Evolutionary conservation across 2,329 filamentous ascomycete genomes (phyloP).

Genomic region (Ceratocystis alfenasii): DNA sequence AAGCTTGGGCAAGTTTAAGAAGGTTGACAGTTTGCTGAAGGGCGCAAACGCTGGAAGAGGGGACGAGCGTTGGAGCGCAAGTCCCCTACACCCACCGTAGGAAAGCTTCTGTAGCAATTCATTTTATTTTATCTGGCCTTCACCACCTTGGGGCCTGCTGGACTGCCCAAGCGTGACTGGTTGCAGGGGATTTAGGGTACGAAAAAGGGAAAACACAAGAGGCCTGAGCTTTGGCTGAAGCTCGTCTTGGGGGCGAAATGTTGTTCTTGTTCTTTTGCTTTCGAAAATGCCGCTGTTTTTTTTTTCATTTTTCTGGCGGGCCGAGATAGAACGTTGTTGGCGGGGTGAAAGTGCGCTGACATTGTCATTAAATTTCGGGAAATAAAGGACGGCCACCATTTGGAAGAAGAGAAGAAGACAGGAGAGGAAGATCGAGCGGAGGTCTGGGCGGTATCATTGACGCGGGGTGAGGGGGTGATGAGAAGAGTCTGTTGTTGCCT

Average conservation of each 20-base stretch:
- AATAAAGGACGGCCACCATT: not conserved
- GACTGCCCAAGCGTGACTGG: not conserved
- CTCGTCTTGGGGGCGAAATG: not conserved
- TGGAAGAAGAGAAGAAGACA: not conserved
- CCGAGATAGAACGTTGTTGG: not conserved
- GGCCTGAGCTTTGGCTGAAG: slow-evolving; percentile 9
- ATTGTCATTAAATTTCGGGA: slow-evolving; percentile 1
- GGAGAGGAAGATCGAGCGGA: not conserved
- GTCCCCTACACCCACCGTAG: slow-evolving; percentile 4
- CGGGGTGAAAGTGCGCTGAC: not conserved
- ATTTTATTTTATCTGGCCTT: not conserved
- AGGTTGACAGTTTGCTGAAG: not conserved
- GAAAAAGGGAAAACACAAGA: not conserved
- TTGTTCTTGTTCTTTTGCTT: not conserved
- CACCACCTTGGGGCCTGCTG: not conserved
- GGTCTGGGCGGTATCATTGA: too few relatives aligned
- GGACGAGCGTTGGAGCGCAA: not conserved
- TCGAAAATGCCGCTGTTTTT: not conserved
- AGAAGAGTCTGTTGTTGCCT: too few relatives aligned
- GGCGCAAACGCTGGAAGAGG: not conserved
- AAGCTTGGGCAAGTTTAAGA: not conserved
- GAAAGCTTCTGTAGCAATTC: not conserved
- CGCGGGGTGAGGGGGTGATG: too few relatives aligned
- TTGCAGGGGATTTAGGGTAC: not conserved
- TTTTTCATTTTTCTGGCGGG: not conserved